Percentiles rank a stretch among this genome's conserved stretches.
Conservation (phyloP, 768 basidiomycete genomes). For the Baorangia bicolor region DNA sequence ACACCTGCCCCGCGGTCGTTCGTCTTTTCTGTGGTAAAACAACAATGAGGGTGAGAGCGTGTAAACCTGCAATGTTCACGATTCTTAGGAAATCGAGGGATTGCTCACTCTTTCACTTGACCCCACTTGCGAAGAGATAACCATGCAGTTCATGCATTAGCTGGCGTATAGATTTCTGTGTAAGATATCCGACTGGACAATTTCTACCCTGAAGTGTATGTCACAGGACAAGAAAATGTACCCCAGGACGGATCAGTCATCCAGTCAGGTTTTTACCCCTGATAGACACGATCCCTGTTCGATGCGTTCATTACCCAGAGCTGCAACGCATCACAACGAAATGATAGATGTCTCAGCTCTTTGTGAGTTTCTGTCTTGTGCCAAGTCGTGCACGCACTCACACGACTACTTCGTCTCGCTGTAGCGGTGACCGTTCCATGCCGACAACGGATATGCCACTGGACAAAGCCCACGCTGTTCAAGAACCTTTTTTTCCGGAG, state of each 20-base stretch:
- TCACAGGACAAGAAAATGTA: constrained; percentile 58
- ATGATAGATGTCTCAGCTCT: constrained; percentile 56
- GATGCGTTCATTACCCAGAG: constrained; percentile 33
- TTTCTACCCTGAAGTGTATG: constrained; percentile 62
- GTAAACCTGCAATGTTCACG: neutral
- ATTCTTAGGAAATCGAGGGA: neutral
- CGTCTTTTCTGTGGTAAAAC: constrained; percentile 9
- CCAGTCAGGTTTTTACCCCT: constrained; percentile 40
- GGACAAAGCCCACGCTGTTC: constrained; percentile 76
- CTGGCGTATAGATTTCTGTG: constrained; percentile 59
- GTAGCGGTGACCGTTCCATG: constrained; percentile 58
- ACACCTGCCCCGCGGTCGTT: constrained; percentile 80
- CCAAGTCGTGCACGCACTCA: neutral
- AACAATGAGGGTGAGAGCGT: neutral
- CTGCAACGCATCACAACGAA: constrained; percentile 68
- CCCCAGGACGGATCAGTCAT: constrained; percentile 57
- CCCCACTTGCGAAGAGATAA: neutral
- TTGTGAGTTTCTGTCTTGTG: constrained; percentile 28
- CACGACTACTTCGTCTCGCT: neutral
- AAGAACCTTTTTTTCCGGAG: constrained; percentile 49
- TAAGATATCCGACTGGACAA: constrained; percentile 58
- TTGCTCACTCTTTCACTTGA: neutral
- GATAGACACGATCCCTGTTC: neutral
- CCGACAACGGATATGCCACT: constrained; percentile 55
- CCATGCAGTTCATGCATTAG: constrained; percentile 51